phyloP scores from a whole-genome alignment of 768 basidiomycete species.

The Russula emetica region DNA sequence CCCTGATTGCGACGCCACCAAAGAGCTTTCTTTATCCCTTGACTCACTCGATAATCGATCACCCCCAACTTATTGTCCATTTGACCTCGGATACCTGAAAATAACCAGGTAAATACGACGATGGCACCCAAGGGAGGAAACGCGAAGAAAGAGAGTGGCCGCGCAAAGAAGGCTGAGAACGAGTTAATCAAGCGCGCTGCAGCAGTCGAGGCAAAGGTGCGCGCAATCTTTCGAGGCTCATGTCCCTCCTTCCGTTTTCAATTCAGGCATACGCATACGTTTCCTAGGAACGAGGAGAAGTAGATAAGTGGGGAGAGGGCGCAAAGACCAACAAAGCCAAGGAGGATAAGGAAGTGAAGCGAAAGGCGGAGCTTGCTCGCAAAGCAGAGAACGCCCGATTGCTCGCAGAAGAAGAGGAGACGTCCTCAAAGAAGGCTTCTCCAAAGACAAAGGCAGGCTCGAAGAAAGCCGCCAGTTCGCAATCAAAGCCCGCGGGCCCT shows the following conservation, averaged over 20 bases:
- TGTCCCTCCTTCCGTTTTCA: neutral
- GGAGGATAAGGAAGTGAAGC: constrained; percentile 76
- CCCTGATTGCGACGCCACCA: neutral
- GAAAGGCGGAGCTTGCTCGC: constrained; percentile 72
- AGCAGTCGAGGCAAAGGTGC: constrained; percentile 57
- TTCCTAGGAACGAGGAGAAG: constrained; percentile 65
- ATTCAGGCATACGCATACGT: neutral
- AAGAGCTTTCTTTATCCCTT: no score
- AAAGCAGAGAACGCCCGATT: constrained; percentile 84
- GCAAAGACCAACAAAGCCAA: constrained; percentile 63
- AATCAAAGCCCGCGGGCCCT: constrained; percentile 63
- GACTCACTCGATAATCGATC: neutral
- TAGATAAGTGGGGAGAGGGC: constrained; percentile 61
- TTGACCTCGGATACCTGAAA: neutral
- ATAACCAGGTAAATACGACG: neutral
- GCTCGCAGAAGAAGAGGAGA: constrained; percentile 83
- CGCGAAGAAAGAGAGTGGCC: constrained; percentile 87
- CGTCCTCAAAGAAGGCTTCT: constrained; percentile 50
- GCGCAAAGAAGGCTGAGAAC: constrained; percentile 90
- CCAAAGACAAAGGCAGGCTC: constrained; percentile 42
- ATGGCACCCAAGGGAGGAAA: constrained; percentile 90
- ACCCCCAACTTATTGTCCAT: neutral
- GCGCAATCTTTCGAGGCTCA: constrained; percentile 11
- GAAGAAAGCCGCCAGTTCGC: constrained; percentile 1
- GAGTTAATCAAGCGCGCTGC: constrained; percentile 73